Evolutionary conservation across 2,329 filamentous ascomycete genomes (phyloP).

Genomic region (Bisporella sp.): DNA sequence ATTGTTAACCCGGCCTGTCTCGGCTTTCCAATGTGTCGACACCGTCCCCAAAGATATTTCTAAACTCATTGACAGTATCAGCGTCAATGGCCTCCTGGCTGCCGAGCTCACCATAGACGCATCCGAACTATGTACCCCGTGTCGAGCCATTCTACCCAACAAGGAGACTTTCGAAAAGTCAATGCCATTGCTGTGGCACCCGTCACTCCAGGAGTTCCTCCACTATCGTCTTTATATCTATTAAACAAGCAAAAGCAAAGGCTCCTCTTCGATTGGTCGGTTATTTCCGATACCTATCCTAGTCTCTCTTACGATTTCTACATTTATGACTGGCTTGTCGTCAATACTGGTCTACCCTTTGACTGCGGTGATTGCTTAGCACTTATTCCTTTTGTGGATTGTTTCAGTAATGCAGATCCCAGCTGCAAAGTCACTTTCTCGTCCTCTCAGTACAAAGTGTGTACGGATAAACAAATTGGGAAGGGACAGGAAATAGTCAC

Average conservation of each 20-base stretch:
- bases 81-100: conserved; percentile 68
- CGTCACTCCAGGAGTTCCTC: conserved; percentile 35
- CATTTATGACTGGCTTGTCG: conserved; percentile 49
- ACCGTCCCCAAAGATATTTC: conserved; percentile 48
- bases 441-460: conserved; percentile 45
- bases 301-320: conserved; percentile 33
- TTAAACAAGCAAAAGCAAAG: conserved; percentile 49
- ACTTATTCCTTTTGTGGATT: conserved; percentile 65
- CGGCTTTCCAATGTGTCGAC: conserved; percentile 57
- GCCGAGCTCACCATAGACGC: conserved; percentile 53
- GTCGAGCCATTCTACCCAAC: conserved; percentile 63
- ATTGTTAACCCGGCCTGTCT: conserved; percentile 61
- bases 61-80: conserved; percentile 42
- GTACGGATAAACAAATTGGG: conserved; percentile 41
- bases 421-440: conserved; percentile 42
- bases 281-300: conserved; percentile 36
- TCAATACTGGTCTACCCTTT: conserved; percentile 47
- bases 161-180: conserved; percentile 48
- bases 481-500: conserved; percentile 60
- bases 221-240: conserved; percentile 35
- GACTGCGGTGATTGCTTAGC: conserved; percentile 53
- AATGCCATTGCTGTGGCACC: conserved; percentile 50
- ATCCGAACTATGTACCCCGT: conserved; percentile 42
- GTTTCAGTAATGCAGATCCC: conserved; percentile 52
- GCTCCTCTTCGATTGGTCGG: conserved; percentile 41